phyloP scores from a whole-genome alignment of 768 basidiomycete genomes.

The Amanita thiersii region DNA sequence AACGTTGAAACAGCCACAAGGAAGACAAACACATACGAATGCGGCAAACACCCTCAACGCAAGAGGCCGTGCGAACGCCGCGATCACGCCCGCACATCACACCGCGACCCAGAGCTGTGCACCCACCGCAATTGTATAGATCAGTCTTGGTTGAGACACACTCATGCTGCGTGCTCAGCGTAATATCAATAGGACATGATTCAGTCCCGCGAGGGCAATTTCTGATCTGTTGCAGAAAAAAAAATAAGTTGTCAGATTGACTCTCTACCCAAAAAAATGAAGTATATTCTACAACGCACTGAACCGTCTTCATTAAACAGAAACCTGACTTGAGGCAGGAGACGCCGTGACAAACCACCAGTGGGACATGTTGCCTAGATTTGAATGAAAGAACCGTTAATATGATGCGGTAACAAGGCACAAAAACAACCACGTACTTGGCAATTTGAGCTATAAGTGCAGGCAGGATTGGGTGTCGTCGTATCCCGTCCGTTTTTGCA shows the following conservation, averaged over 20 bases:
- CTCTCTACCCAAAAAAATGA: too few species aligned
- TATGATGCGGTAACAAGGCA: too few species aligned
- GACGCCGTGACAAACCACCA: background rate
- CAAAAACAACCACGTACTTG: too few species aligned
- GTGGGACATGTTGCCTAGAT: constrained; percentile 5
- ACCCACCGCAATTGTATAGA: constrained; percentile 16
- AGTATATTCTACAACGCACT: background rate
- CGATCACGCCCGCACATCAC: constrained; percentile 11
- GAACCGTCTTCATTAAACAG: constrained; percentile 2
- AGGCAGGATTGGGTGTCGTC: too few species aligned
- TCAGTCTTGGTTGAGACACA: constrained; percentile 12
- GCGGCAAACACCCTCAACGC: constrained; percentile 11
- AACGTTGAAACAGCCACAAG: background rate
- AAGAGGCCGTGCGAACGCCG: constrained; percentile 12
- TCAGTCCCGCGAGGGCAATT: constrained; percentile 5
- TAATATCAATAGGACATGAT: constrained; percentile 11
- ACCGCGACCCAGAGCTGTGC: constrained; percentile 12
- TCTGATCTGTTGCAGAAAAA: background rate
- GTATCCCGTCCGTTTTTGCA: too few species aligned
- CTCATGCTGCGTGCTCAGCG: constrained; percentile 8
- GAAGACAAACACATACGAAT: constrained; percentile 11
- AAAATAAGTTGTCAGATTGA: too few species aligned
- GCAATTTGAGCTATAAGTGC: too few species aligned
- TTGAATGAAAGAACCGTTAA: background rate
- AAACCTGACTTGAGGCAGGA: background rate